phyloP scores from a whole-genome alignment of 2,329 filamentous ascomycete species.

The Pochonia chlamydosporia region DNA sequence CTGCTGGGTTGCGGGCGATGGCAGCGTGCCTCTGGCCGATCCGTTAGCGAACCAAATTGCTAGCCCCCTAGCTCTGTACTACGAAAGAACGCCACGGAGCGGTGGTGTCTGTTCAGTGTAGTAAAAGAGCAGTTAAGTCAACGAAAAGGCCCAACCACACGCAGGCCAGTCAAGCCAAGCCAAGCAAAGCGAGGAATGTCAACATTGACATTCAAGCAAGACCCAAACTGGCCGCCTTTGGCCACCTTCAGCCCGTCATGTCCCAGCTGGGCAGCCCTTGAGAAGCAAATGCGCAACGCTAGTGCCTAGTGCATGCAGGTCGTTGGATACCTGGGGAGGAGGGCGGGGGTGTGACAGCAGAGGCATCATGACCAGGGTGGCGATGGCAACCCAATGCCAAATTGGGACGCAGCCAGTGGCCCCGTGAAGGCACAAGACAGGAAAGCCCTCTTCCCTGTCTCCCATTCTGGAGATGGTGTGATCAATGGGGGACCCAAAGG shows the following conservation, averaged over 20 bases:
- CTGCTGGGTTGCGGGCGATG: neutral
- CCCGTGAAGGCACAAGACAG: too few species aligned
- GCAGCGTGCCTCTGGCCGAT: neutral
- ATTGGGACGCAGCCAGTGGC: neutral
- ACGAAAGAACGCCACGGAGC: neutral
- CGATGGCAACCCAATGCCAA: slow-evolving; percentile 6
- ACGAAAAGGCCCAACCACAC: neutral
- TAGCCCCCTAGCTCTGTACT: neutral
- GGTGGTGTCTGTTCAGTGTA: neutral
- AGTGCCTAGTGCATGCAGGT: slow-evolving; percentile 5
- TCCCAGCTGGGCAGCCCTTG: slow-evolving; percentile 2
- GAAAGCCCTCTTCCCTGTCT: too few species aligned
- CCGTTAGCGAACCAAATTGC: neutral
- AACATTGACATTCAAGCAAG: neutral
- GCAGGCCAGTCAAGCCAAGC: neutral
- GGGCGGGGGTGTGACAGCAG: slow-evolving; percentile 2
- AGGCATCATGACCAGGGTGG: slow-evolving; percentile 5
- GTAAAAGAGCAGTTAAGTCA: neutral
- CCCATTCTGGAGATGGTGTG: neutral
- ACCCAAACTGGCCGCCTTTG: slow-evolving; percentile 1
- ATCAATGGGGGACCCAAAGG: too few species aligned
- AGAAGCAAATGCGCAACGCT: slow-evolving; percentile 6
- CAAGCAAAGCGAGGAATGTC: neutral
- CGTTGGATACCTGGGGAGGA: slow-evolving; percentile 8
- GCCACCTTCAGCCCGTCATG: neutral